Conservation (phyloP, 2,329 filamentous ascomycete species). For the Endoconidiophora polonica region DNA sequence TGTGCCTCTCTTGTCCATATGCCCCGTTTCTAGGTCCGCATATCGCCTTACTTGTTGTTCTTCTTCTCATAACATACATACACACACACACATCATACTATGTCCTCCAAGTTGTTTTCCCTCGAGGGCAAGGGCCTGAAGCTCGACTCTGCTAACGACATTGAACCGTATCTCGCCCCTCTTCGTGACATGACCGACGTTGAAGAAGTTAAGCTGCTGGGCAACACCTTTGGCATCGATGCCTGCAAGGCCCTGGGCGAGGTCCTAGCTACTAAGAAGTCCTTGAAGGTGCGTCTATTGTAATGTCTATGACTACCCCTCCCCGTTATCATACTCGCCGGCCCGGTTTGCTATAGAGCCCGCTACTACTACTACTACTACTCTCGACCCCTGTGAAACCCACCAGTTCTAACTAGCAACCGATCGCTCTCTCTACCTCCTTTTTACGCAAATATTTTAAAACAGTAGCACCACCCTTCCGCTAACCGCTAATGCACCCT, state of each 20-base stretch:
- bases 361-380: no score
- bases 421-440: conserved; percentile 11
- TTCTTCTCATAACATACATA: background rate
- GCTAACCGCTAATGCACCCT: background rate
- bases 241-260: conserved; percentile 75
- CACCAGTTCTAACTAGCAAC: no score
- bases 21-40: background rate
- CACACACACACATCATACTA: conserved; percentile 13
- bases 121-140: conserved; percentile 85
- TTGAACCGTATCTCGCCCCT: conserved; percentile 66
- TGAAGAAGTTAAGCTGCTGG: conserved; percentile 71
- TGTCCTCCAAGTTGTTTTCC: conserved; percentile 56
- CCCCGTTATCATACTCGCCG: conserved; percentile 1
- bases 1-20: background rate
- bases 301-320: background rate
- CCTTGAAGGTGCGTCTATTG: conserved; percentile 42
- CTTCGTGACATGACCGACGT: conserved; percentile 56
- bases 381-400: no score
- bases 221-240: conserved; percentile 83
- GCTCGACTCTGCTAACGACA: conserved; percentile 73
- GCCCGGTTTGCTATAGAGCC: background rate
- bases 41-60: background rate
- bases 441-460: no score
- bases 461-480: background rate
- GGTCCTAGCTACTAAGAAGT: conserved; percentile 71